Base-by-base conservation (phyloP, 345 rosid species). In the Gossypium herbaceum region DNA sequence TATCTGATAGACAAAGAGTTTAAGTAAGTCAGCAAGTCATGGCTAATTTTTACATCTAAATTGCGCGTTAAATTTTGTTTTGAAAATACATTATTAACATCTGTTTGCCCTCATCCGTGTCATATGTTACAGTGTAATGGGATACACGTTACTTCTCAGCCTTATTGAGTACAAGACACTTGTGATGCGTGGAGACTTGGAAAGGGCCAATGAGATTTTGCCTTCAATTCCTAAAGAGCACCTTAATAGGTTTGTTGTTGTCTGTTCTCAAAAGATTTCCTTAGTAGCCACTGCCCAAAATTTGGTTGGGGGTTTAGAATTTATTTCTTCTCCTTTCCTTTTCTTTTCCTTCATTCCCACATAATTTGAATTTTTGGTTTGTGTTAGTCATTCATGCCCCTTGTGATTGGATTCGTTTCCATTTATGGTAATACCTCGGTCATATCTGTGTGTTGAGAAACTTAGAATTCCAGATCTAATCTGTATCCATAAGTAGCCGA, bases 1-100 rank as follows among this genome's bases (percentile, higher is more conserved):
- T 96, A 90, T 82, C 86, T 96, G 70, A 93, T 96, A 24, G 99
- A 96, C 90, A 96, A 96, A 82, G 99, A 96, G 84, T 96, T 96
- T 82, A 96, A 90, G 99, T 96, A 87, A 81, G 97, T 82, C 25
- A 34, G 2, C 60, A 50, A 45, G 47, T 63, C 24, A 1, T 64
- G 56, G 45, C 58, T 15, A 57, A 19, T 62, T 69, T 76, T 50
- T 57, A 54, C 55, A 48, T 71, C 55, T 29, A 45, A 47, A 20
- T 12, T 62, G 67, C 20, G 22, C 19, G n/a, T 15, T 71, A 4
- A 10, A 24, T 64, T 79, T 13, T 15, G 9, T 24, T 51, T 52
- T 27, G 24, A 17, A 29, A 51, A 51, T 29, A 11, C 11, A 27
- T 27, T 51, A 10, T 51, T 69, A 69, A 69, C 29, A 22, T 29